Conservation (phyloP, 1,284 basidiomycete genomes). For the Veloboletus limbatus region DNA sequence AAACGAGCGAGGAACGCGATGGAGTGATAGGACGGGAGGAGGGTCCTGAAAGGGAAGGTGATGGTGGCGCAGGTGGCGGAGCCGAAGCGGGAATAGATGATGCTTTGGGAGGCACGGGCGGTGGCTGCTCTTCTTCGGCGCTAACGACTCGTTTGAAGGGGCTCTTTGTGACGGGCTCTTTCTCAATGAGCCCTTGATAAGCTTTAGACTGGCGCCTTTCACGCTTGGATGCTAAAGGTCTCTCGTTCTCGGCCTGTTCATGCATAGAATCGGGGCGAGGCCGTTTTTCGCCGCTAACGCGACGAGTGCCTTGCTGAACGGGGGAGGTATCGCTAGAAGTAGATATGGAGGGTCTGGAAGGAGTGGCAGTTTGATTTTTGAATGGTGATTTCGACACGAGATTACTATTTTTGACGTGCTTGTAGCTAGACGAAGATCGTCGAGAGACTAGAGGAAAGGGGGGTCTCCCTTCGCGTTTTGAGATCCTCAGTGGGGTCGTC, state of each 20-base stretch:
- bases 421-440: conserved; percentile 79
- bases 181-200: conserved; percentile 71
- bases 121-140: conserved; percentile 25
- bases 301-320: conserved; percentile 39
- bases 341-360: conserved; percentile 41
- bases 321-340: conserved; percentile 8
- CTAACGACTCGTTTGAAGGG: conserved; percentile 59
- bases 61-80: conserved; percentile 24
- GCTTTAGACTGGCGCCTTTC: conserved; percentile 75
- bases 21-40: conserved; percentile 46
- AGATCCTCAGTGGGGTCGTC: conserved; percentile 66
- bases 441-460: conserved; percentile 55
- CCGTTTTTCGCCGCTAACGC: conserved; percentile 71
- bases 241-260: conserved; percentile 67
- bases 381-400: conserved; percentile 91
- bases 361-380: conserved; percentile 58
- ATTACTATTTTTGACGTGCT: conserved; percentile 75
- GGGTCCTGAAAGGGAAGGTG: conserved; percentile 26
- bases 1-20: conserved; percentile 72
- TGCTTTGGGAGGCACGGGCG: conserved; percentile 28
- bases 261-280: conserved; percentile 65
- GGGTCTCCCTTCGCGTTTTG: conserved; percentile 56
- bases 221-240: conserved; percentile 66
- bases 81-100: background rate
- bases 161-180: conserved; percentile 80